Evolutionary conservation across 2,329 filamentous ascomycete genomes (phyloP).

Genomic region (Phialocephala sp.): DNA sequence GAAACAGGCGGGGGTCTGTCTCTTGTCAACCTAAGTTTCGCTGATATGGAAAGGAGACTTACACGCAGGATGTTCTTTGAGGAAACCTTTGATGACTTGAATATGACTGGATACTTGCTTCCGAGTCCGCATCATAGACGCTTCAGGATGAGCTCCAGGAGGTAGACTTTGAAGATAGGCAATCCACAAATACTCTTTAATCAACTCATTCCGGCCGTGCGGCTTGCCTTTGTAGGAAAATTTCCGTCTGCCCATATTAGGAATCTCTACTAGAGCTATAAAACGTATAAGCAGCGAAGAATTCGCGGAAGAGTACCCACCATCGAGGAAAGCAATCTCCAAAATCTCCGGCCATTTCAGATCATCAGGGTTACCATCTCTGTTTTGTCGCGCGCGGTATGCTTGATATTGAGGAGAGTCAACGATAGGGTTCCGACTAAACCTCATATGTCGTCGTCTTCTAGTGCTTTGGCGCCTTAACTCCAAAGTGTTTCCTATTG

Average conservation of each 20-base stretch:
- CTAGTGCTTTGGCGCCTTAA: conserved; percentile 43
- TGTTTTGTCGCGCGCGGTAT: conserved; percentile 68
- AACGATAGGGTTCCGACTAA: conserved; percentile 62
- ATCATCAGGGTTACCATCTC: conserved; percentile 65
- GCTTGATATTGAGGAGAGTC: conserved; percentile 67
- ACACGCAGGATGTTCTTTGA: conserved; percentile 67
- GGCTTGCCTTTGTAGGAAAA: conserved; percentile 68
- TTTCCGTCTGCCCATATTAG: conserved; percentile 70
- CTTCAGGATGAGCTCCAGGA: conserved; percentile 52
- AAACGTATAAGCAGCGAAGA: conserved; percentile 30
- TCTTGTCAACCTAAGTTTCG: conserved; percentile 24
- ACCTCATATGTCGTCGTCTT: conserved; percentile 38
- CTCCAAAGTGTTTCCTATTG: conserved; percentile 34
- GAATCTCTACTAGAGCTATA: conserved; percentile 67
- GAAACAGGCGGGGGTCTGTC: conserved; percentile 59
- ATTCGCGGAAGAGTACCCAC: conserved; percentile 48
- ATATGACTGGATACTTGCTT: conserved; percentile 76
- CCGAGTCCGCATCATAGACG: conserved; percentile 51
- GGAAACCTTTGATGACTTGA: conserved; percentile 72
- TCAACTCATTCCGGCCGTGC: conserved; percentile 73
- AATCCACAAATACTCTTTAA: conserved; percentile 70
- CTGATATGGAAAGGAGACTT: conserved; percentile 44
- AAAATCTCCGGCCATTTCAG: conserved; percentile 66
- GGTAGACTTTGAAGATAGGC: conserved; percentile 48
- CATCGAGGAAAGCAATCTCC: conserved; percentile 71